These are phyloP conservation scores for Citrus maxima DNA, from an alignment of 345 rosid species.

Conservation along the genomic window DNA sequence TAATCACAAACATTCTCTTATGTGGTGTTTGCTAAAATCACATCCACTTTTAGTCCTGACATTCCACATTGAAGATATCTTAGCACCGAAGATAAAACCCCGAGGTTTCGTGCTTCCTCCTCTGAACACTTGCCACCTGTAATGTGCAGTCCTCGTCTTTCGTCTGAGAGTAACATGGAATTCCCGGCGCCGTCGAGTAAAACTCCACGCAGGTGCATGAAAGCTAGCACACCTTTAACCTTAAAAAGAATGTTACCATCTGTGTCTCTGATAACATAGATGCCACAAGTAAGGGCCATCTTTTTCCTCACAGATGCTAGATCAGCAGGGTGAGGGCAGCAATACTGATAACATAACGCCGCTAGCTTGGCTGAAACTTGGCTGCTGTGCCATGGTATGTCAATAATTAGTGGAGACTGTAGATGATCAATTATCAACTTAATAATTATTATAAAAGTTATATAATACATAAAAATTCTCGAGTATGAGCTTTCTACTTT, in stretches of 20 bases:
- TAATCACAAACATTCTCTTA: slow-evolving; percentile 6
- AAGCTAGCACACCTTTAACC: slow-evolving; percentile 24
- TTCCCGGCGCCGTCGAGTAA: slow-evolving; percentile 25
- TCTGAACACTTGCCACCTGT: slow-evolving; percentile 19
- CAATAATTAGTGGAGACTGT: too few species aligned
- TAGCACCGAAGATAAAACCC: slow-evolving; percentile 16
- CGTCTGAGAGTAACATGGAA: slow-evolving; percentile 27
- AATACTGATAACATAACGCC: slow-evolving; percentile 20
- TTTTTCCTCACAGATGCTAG: slow-evolving; percentile 31
- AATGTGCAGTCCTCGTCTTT: slow-evolving; percentile 30
- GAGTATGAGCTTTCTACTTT: too few species aligned
- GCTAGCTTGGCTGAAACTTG: neutral
- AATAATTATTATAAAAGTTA: too few species aligned
- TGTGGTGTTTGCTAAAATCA: slow-evolving; percentile 19
- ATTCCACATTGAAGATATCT: slow-evolving; percentile 1
- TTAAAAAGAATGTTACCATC: slow-evolving; percentile 36
- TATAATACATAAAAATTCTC: too few species aligned
- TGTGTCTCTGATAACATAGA: slow-evolving; percentile 31
- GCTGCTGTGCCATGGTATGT: neutral
- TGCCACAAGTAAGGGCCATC: slow-evolving; percentile 25
- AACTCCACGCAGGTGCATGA: slow-evolving; percentile 22
- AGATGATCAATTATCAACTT: too few species aligned
- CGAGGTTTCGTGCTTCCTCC: slow-evolving; percentile 19
- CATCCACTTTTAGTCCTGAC: slow-evolving; percentile 3
- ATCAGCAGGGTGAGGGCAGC: slow-evolving; percentile 31